Conservation (phyloP, 2,329 filamentous ascomycete species). For the Talaromyces sp. region DNA sequence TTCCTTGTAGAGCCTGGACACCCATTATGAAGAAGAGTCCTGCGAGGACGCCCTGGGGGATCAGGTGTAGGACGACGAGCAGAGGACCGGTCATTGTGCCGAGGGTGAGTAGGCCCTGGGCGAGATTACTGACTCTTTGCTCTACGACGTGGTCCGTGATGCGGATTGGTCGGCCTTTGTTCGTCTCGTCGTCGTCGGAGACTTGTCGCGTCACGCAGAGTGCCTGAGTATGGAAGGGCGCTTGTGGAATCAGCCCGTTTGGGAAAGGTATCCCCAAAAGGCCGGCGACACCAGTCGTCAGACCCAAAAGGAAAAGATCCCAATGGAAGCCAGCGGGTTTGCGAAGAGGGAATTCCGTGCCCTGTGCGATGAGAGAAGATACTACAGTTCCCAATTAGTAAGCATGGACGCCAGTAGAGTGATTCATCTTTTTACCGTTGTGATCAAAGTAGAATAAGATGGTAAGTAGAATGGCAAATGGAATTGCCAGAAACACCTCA, state of each 20-base stretch:
- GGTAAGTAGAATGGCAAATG: constrained; percentile 76
- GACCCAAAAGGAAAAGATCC: constrained; percentile 74
- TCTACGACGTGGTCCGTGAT: constrained; percentile 61
- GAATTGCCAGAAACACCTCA: constrained; percentile 78
- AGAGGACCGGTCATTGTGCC: constrained; percentile 74
- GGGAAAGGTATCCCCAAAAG: constrained; percentile 74
- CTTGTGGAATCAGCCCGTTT: constrained; percentile 78
- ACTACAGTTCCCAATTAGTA: constrained; percentile 44
- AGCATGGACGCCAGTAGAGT: background rate
- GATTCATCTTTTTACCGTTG: constrained; percentile 65
- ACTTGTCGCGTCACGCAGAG: constrained; percentile 64
- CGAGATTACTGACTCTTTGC: constrained; percentile 72
- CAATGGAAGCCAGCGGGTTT: constrained; percentile 83
- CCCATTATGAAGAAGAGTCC: constrained; percentile 85
- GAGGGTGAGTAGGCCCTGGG: constrained; percentile 70
- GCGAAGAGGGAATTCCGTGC: constrained; percentile 72
- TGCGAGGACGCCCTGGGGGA: constrained; percentile 73
- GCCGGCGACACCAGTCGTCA: constrained; percentile 70
- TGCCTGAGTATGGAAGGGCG: constrained; percentile 73
- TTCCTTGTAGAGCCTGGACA: constrained; percentile 67
- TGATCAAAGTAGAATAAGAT: constrained; percentile 88
- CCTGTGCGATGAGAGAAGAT: constrained; percentile 75
- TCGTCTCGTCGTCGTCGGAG: constrained; percentile 52
- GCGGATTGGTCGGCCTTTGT: constrained; percentile 55
- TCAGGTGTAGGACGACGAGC: constrained; percentile 67